Evolutionary conservation across 2,329 filamentous ascomycete genomes (phyloP).

Genomic region (Arthrinium puccinioides): DNA sequence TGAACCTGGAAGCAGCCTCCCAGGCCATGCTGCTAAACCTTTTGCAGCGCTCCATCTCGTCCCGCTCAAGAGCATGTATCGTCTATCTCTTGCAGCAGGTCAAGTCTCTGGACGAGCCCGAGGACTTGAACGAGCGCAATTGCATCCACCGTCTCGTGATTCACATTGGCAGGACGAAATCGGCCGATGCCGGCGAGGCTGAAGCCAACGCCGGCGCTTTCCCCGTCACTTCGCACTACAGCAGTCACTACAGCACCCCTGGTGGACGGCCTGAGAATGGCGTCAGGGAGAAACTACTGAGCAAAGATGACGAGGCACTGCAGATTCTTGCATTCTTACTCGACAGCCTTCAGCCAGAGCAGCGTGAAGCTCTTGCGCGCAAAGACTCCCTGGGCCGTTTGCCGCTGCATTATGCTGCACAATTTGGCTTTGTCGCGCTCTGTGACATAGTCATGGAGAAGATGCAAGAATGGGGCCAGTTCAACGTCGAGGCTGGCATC

Average conservation of each 20-base stretch:
- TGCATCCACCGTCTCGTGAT: conserved; percentile 90
- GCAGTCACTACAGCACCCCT: conserved; percentile 70
- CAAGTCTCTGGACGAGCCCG: conserved; percentile 70
- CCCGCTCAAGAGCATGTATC: conserved; percentile 62
- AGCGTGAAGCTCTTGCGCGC: conserved; percentile 59
- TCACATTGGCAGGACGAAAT: conserved; percentile 74
- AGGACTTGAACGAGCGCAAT: conserved; percentile 91
- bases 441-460: conserved; percentile 80
- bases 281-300: conserved; percentile 60
- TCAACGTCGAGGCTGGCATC: conserved; percentile 77
- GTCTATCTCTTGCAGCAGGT: conserved; percentile 62
- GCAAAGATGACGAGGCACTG: conserved; percentile 68
- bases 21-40: conserved; percentile 72
- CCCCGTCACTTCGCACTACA: conserved; percentile 45
- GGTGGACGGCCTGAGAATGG: conserved; percentile 47
- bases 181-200: conserved; percentile 36
- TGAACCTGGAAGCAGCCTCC: conserved; percentile 43
- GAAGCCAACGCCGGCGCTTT: conserved; percentile 44
- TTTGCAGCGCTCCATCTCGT: conserved; percentile 69
- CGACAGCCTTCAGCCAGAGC: conserved; percentile 58
- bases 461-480: conserved; percentile 85
- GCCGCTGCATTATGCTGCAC: conserved; percentile 87
- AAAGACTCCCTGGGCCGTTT: conserved; percentile 76
- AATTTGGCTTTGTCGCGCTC: conserved; percentile 89
- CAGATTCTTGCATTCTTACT: conserved; percentile 58